These are phyloP conservation scores for Royoungia palumana DNA, from an alignment of 768 basidiomycete genomes.

Conservation along the genomic window DNA sequence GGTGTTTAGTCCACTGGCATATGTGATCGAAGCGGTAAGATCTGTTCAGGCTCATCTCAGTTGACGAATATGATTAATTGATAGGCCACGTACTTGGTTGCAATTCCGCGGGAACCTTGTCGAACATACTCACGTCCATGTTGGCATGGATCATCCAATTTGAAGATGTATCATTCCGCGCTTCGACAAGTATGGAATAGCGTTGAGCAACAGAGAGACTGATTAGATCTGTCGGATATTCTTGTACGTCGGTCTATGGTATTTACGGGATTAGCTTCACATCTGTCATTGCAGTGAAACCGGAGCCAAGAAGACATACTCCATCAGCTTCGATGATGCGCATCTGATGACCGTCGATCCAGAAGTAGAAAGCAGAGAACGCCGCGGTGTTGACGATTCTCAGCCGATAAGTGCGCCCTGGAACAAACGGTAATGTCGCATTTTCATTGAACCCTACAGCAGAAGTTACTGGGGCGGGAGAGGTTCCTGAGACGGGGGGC, in stretches of 20 bases:
- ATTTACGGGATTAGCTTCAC: background rate
- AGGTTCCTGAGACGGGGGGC: slow-evolving; percentile 51
- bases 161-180: slow-evolving; percentile 75
- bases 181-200: slow-evolving; percentile 89
- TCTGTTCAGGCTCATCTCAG: slow-evolving; percentile 41
- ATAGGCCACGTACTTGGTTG: slow-evolving; percentile 58
- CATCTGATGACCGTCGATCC: slow-evolving; percentile 89
- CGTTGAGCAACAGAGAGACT: slow-evolving; percentile 84
- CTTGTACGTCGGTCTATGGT: slow-evolving; percentile 71
- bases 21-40: slow-evolving; percentile 79
- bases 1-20: slow-evolving; percentile 50
- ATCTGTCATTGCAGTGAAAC: background rate
- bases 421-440: slow-evolving; percentile 72
- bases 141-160: slow-evolving; percentile 93
- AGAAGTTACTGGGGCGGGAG: slow-evolving; percentile 43
- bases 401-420: slow-evolving; percentile 88
- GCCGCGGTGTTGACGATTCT: slow-evolving; percentile 83
- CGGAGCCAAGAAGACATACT: slow-evolving; percentile 38
- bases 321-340: slow-evolving; percentile 81
- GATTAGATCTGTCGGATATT: slow-evolving; percentile 67
- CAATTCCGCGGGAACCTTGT: slow-evolving; percentile 66
- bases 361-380: slow-evolving; percentile 75
- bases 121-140: slow-evolving; percentile 91
- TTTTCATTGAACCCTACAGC: slow-evolving; percentile 85
- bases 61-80: background rate